A percentile compares a stretch with the other conserved stretches of the same genome.
These are phyloP conservation scores for Xylariales sp. DNA, from an alignment of 2,329 filamentous ascomycete species.

Conservation along the genomic window DNA sequence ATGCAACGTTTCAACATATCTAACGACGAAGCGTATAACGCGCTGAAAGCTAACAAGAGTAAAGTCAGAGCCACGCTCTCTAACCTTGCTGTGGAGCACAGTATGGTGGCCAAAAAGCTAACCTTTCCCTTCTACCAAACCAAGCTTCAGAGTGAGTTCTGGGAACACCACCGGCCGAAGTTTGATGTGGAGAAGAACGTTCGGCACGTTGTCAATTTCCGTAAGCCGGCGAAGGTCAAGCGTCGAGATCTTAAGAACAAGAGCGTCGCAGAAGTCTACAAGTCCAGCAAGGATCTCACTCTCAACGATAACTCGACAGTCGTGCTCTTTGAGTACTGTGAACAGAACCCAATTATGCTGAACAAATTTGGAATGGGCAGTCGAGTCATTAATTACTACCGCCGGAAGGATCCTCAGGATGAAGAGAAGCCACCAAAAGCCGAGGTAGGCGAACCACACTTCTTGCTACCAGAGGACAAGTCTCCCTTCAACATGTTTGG, in stretches of 20 bases:
- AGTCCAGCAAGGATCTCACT: slow-evolving; percentile 74
- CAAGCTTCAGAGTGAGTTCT: slow-evolving; percentile 69
- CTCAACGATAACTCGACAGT: slow-evolving; percentile 85
- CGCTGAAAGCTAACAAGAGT: slow-evolving; percentile 93
- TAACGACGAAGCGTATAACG: slow-evolving; percentile 93
- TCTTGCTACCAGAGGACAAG: slow-evolving; percentile 87
- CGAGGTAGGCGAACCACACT: slow-evolving; percentile 83
- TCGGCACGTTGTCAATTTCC: slow-evolving; percentile 23
- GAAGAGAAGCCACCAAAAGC: slow-evolving; percentile 75
- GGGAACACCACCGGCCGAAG: slow-evolving; percentile 59
- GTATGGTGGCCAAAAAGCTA: slow-evolving; percentile 82
- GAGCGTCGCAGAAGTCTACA: slow-evolving; percentile 72
- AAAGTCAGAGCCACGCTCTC: slow-evolving; percentile 91
- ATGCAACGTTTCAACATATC: slow-evolving; percentile 88
- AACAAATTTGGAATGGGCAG: slow-evolving; percentile 98
- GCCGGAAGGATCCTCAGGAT: slow-evolving; percentile 67
- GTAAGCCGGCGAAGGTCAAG: slow-evolving; percentile 65
- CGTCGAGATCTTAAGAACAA: slow-evolving; percentile 79
- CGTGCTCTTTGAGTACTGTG: slow-evolving; percentile 89
- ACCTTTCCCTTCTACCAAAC: slow-evolving; percentile 97
- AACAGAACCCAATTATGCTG: slow-evolving; percentile 84
- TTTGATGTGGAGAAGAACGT: slow-evolving; percentile 61
- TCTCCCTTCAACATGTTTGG: slow-evolving; percentile 96
- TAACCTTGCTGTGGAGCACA: slow-evolving; percentile 90
- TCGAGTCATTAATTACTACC: slow-evolving; percentile 94